Conservation (phyloP, 306 rosid genomes). For the Gillenia trifoliata region DNA sequence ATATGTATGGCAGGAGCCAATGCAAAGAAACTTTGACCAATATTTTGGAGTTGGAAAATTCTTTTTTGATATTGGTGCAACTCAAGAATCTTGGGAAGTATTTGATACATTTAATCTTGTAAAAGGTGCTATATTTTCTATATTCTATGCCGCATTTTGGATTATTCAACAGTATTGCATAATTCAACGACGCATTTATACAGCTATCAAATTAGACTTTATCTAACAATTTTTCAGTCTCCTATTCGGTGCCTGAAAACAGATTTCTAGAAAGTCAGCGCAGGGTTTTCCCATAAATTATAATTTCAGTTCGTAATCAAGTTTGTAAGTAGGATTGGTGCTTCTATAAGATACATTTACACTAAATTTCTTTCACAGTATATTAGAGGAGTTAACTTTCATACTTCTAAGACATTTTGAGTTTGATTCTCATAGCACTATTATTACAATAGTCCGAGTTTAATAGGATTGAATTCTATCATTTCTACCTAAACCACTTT, state of each 20-base stretch:
- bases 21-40: constrained; percentile 2
- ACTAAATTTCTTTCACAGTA: no score
- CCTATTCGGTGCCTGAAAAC: background rate
- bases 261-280: background rate
- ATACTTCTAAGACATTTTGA: no score
- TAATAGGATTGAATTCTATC: no score
- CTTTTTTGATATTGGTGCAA: background rate
- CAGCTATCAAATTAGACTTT: background rate
- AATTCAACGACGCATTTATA: background rate
- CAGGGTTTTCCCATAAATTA: background rate
- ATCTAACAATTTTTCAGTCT: background rate
- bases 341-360: no score
- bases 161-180: background rate
- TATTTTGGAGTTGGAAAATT: background rate
- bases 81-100: background rate
- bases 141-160: background rate
- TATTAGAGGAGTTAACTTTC: no score
- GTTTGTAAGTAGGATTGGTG: no score
- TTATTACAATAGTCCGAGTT: no score
- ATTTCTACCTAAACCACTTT: no score
- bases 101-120: background rate
- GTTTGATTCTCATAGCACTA: no score
- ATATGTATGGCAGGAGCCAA: background rate
- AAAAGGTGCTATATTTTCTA: background rate
- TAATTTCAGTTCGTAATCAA: no score